Base-by-base conservation (phyloP, 1,284 basidiomycete species). In the Cutaneotrichosporon dermatis region DNA sequence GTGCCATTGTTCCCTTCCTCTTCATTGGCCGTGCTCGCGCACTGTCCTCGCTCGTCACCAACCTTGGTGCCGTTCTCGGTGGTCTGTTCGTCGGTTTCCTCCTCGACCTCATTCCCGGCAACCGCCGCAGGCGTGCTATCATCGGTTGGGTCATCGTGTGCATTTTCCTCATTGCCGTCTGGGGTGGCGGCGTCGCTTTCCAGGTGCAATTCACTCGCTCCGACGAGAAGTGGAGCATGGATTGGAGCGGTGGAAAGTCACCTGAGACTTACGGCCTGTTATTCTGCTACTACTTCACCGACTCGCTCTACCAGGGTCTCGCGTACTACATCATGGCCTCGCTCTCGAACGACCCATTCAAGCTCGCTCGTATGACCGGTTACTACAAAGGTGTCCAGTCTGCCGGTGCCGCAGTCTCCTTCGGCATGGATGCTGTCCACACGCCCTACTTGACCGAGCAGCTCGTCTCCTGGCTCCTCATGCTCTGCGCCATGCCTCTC, bases 381-480 rank as follows among this genome's bases (percentile, higher is more conserved):
- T 71, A 74, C 59, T 76, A 78, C 73, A 79, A 76, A 63, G 76
- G 70, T 39, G 63, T 76, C 35, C 74, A 76, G 60, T 71, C 69
- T 11, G 74, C 74, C 54, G 81, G 81, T 33, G 59, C 72, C 6
- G 80, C 70, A 75, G 42, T 81, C 74, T 78, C 76, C 34, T 83
- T 79, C 66, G 81, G 80, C 35, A 82, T 83, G 81, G 82, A 83
- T 68, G 81, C 82, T 3, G 78, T 80, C 40, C 54, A 62, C 51
- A 73, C 73, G 6, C 66, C 69, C 4, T 74, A 69, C 64, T 58
- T 76, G 25, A 72, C 68, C 44, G 71, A 76, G 57, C 65, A 66
- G 57, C 61, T 74, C 41, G 71, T 72, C 15, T 71, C 69, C 8
- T 73, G 69, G 57, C 51, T 68, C 42, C 61, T 75, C 58, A 65